These are phyloP conservation scores for Urtica urens DNA, from an alignment of 306 rosid species.

Conservation along the genomic window DNA sequence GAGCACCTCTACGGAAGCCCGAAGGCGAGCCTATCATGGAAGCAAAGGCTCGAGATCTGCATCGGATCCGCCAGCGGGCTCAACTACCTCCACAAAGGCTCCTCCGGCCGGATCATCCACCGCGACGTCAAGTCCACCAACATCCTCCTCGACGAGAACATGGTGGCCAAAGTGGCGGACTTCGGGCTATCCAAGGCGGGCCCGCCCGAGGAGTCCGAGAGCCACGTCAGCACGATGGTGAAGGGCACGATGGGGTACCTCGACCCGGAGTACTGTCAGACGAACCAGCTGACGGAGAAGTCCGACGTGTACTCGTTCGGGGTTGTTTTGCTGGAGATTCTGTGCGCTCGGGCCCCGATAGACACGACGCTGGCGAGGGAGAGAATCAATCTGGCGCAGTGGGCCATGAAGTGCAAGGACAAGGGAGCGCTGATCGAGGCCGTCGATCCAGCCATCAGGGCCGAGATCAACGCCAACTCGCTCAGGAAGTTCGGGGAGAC, in stretches of 20 bases:
- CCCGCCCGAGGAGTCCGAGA: constrained; percentile 19
- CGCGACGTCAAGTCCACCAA: constrained; percentile 43
- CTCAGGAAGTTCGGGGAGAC: constrained; percentile 36
- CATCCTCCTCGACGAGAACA: constrained; percentile 35
- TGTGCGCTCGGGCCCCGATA: constrained; percentile 38
- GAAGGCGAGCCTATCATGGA: constrained; percentile 35
- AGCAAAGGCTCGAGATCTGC: constrained; percentile 47
- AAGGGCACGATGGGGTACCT: constrained; percentile 49
- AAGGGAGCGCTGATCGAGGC: constrained; percentile 31
- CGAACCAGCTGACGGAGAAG: constrained; percentile 36
- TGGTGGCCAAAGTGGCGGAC: constrained; percentile 41
- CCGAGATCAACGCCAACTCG: constrained; percentile 30
- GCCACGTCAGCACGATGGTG: constrained; percentile 39
- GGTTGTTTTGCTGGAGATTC: constrained; percentile 36
- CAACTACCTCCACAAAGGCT: constrained; percentile 46
- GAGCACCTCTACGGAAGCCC: constrained; percentile 38
- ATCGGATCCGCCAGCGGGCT: constrained; percentile 44
- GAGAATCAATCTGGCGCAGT: constrained; percentile 37
- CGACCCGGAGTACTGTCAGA: constrained; percentile 38
- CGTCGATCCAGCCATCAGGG: constrained; percentile 31
- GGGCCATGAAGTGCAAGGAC: constrained; percentile 39
- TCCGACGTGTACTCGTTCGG: constrained; percentile 49
- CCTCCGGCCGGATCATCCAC: constrained; percentile 42
- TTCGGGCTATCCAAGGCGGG: constrained; percentile 42
- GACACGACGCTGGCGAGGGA: constrained; percentile 31